Evolutionary conservation across 2,329 filamentous ascomycete genomes (phyloP), one percentile per base, ranked within the genome.

Genomic region (Botryotinia convoluta): DNA sequence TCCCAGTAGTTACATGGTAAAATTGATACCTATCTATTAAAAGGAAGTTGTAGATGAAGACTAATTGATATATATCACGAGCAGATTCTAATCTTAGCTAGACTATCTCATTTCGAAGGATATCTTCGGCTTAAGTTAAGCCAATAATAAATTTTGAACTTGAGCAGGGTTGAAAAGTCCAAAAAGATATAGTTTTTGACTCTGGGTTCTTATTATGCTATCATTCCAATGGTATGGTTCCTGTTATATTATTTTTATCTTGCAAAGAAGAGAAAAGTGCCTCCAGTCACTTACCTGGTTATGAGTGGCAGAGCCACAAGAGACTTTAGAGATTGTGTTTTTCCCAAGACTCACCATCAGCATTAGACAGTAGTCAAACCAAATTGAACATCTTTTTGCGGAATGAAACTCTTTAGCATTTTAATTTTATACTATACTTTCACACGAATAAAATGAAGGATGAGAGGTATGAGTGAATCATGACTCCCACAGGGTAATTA

Each of bases 211-310:
- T 14, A 12, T n/a, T 10, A 14, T 22, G 44, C 10, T 7, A 22
- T 45, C 3, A 0, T 45, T 51, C 12, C 1, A 5, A 1, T n/a
- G 10, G 4, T 0, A 12, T 51, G 4, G 22, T 51, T n/a, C 22
- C 4, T 14, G 12, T 54, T 8, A 54, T 14, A 54, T 29, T 16
- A 2, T 29, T 9, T 18, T 18, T 2, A 16, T 29, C 18, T 14
- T 29, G 5, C 14, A 16, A 54, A 9, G 6, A n/a, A 29, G 26
- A 18, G 14, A 18, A 16, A 18, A 18, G n/a, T 18, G 1, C n/a
- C 3, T 29, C 6, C 2, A 8, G 3, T 22, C 4, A 2, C 18
- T 6, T 20, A 6, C 4, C 9, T 5, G 9, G 18, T 4, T 22
- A 12, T 1, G 12, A 32, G 18, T 18, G 3, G 29, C 8, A 59